These are phyloP conservation scores for Trichocladium uniseriatum DNA, from an alignment of 495 filamentous ascomycete species.

Conservation along the genomic window DNA sequence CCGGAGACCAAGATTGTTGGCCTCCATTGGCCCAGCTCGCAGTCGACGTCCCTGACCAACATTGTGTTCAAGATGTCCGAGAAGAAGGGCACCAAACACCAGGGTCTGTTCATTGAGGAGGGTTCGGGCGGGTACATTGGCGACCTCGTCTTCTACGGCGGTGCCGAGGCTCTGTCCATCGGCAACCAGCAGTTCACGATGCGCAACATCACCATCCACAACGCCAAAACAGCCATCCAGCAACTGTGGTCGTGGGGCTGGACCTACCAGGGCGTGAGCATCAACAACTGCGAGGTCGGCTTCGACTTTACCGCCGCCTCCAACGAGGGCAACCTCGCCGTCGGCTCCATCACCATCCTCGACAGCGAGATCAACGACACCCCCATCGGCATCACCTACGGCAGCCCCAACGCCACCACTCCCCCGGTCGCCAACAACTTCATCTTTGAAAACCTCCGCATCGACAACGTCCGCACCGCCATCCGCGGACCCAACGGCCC, in stretches of 20 bases:
- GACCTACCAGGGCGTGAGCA: slow-evolving; percentile 61
- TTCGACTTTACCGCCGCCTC: slow-evolving; percentile 48
- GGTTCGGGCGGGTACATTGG: slow-evolving; percentile 66
- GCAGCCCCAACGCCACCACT: slow-evolving; percentile 38
- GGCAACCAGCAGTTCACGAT: slow-evolving; percentile 81
- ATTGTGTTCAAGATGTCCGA: slow-evolving; percentile 56
- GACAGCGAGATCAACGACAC: slow-evolving; percentile 71
- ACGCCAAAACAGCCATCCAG: slow-evolving; percentile 45
- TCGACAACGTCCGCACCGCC: slow-evolving; percentile 46
- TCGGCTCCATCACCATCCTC: slow-evolving; percentile 65
- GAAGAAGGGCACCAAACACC: slow-evolving; percentile 51
- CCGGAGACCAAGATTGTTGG: slow-evolving; percentile 46
- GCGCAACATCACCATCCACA: slow-evolving; percentile 56
- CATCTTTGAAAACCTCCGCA: slow-evolving; percentile 56
- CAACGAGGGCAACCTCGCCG: slow-evolving; percentile 37
- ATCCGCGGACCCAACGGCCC: slow-evolving; percentile 42
- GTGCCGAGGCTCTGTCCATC: slow-evolving; percentile 49
- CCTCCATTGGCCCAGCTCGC: slow-evolving; percentile 71
- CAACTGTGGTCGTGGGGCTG: slow-evolving; percentile 45
- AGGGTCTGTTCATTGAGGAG: slow-evolving; percentile 66
- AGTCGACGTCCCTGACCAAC: slow-evolving; percentile 68
- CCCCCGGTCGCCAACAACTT: slow-evolving; percentile 42
- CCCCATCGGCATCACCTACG: slow-evolving; percentile 40
- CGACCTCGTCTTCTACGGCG: slow-evolving; percentile 66
- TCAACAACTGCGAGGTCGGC: slow-evolving; percentile 55